Percentiles rank a stretch among this genome's conserved stretches.
phyloP scores from a whole-genome alignment of 2,329 filamentous ascomycete species.

The Colletotrichum viniferum region DNA sequence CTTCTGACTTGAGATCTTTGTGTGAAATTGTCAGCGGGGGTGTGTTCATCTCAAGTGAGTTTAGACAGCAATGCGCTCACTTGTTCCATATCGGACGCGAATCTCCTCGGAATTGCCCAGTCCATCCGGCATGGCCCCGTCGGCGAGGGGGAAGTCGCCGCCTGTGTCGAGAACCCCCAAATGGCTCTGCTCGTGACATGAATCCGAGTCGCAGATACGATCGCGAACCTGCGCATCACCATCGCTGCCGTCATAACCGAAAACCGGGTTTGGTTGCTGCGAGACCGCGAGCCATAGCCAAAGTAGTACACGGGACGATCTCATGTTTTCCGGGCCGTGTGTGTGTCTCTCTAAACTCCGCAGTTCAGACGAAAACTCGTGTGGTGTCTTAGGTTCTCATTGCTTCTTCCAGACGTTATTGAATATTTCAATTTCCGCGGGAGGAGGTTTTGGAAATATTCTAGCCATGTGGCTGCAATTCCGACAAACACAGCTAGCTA shows the following conservation, averaged over 20 bases:
- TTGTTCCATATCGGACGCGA: constrained; percentile 11
- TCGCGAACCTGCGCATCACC: background rate
- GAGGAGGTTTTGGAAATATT: background rate
- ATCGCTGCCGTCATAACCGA: background rate
- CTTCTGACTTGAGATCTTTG: constrained; percentile 11
- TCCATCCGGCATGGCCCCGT: background rate
- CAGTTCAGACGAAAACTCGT: background rate
- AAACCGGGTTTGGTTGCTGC: background rate
- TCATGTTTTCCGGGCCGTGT: background rate
- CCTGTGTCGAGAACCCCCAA: background rate
- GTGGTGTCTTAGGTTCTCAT: background rate
- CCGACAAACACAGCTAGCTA: background rate
- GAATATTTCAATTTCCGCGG: background rate
- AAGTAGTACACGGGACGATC: background rate
- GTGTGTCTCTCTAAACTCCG: background rate
- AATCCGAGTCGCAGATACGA: background rate
- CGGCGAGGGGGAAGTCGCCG: background rate
- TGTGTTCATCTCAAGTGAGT: background rate
- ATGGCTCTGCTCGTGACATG: background rate
- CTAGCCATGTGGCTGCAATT: background rate
- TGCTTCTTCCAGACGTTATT: background rate
- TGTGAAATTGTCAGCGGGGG: background rate
- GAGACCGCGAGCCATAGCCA: constrained; percentile 4
- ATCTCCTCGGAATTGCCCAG: background rate
- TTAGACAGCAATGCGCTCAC: background rate